Evolutionary conservation across 1,284 basidiomycete species (phyloP).

Genomic region (Pisolithus thermaeus): DNA sequence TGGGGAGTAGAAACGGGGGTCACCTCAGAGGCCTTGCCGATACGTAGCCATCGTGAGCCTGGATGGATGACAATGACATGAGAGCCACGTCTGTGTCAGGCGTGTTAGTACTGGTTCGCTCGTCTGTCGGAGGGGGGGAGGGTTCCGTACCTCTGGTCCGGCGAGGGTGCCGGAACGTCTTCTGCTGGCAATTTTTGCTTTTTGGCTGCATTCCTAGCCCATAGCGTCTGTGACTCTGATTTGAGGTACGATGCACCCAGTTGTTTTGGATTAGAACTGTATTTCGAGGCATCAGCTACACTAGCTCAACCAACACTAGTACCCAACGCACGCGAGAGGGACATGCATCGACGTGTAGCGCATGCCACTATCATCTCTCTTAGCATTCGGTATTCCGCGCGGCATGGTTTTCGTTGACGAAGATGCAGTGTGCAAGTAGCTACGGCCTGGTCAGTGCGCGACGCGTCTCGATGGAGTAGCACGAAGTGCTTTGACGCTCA

Average conservation of each 20-base stretch:
- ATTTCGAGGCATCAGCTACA: slow-evolving; percentile 12
- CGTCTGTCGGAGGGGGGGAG: slow-evolving; percentile 5
- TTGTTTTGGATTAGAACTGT: slow-evolving; percentile 71
- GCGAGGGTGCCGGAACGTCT: slow-evolving; percentile 30
- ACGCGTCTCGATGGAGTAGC: not conserved
- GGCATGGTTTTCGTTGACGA: slow-evolving; percentile 46
- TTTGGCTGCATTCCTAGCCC: slow-evolving; percentile 57
- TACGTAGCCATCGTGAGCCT: slow-evolving; percentile 80
- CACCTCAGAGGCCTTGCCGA: slow-evolving; percentile 89
- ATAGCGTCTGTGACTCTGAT: slow-evolving; percentile 63
- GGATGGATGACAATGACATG: slow-evolving; percentile 90
- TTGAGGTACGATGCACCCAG: slow-evolving; percentile 69
- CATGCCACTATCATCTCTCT: slow-evolving; percentile 73
- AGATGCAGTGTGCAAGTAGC: not conserved
- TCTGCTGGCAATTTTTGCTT: slow-evolving; percentile 40
- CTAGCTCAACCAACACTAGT: not conserved
- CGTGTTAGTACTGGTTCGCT: slow-evolving; percentile 17
- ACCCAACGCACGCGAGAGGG: slow-evolving; percentile 55
- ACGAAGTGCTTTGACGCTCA: not conserved
- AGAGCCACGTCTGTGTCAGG: slow-evolving; percentile 55
- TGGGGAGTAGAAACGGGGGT: slow-evolving; percentile 69
- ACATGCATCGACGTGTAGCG: slow-evolving; percentile 76
- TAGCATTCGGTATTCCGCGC: slow-evolving; percentile 71
- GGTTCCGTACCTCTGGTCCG: slow-evolving; percentile 38
- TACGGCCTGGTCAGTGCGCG: not conserved